Base-by-base conservation (phyloP, 202 grass and related monocot genomes). In the Hordeum pubiflorum region DNA sequence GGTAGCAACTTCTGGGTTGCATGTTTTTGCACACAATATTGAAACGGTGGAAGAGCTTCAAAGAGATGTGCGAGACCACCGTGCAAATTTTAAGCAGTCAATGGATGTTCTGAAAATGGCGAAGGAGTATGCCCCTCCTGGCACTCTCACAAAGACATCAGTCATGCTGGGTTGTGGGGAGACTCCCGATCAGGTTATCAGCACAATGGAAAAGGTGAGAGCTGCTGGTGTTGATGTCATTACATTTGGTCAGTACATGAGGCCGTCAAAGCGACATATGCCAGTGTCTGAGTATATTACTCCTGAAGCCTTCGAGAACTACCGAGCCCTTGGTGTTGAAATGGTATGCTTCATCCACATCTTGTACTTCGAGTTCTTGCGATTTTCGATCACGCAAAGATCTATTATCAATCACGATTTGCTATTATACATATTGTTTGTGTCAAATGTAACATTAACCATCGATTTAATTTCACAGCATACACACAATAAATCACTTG, bases 231-330 rank as follows among this genome's bases (percentile, higher is more conserved):
- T 98, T 74, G 96, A 98, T 83, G 96, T 98, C 39, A 94, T 98
- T 77, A 98, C 96, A 69, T 95, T 98, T 88, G 96, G 96, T 73
- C 96, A 98, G 71, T 98, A 98, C 82, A 95, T 98, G 96, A 91
- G 96, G 44, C 96, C 96, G 27, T 98, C 96, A 9, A 98, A 98
- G 74, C 83, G 96, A 65, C 96, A 95, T 89, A 98, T 98, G 96
- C 90, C 88, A 11, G 92, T 95, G 60, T 98, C 88, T 74, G 96
- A 98, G 48, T 98, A 98, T 85, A 85, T 98, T 63, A 93, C 96
- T 7, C 96, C 92, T 17, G 86, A 95, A 81, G 92, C 92, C 77
- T 98, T 98, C 22, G 92, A 98, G 57, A 93, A 84, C 24, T 95
- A 95, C 72, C 87, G 70, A 56, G 21, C 85, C 62, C 85, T 93